A percentile compares a stretch with the other conserved stretches of the same genome.
Conservation (phyloP, 805 yeast species). For the Starmerella stigmatis region DNA sequence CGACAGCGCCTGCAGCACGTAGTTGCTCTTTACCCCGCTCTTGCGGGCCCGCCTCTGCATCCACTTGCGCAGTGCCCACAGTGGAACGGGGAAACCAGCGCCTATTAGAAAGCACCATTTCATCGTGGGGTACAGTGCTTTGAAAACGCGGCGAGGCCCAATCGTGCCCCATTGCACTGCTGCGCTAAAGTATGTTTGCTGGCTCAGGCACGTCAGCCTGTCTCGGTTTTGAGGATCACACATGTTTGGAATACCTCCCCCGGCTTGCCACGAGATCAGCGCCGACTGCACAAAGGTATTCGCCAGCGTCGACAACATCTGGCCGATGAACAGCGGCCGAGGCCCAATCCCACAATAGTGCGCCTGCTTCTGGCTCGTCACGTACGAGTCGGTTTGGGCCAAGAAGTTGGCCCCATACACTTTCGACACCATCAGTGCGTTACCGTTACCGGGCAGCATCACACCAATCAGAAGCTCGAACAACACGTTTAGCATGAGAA, state of each 20-base stretch:
- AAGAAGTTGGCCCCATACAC: constrained; percentile 50
- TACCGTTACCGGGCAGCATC: constrained; percentile 47
- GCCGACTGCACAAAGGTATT: constrained; percentile 27
- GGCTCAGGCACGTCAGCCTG: constrained; percentile 32
- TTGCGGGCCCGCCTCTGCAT: constrained; percentile 22
- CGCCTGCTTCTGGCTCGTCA: constrained; percentile 43
- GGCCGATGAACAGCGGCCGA: constrained; percentile 44
- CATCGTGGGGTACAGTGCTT: constrained; percentile 48
- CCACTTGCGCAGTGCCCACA: constrained; percentile 14
- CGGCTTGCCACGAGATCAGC: constrained; percentile 30
- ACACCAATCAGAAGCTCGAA: constrained; percentile 43
- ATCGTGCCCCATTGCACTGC: constrained; percentile 38
- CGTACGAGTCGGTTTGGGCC: constrained; percentile 51
- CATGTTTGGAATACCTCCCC: constrained; percentile 28
- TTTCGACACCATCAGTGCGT: constrained; percentile 43
- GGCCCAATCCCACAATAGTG: constrained; percentile 54
- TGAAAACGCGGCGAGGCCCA: constrained; percentile 37
- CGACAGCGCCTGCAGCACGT: not conserved
- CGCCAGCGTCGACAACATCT: constrained; percentile 28
- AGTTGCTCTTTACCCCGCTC: constrained; percentile 29
- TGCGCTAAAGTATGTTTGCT: constrained; percentile 40
- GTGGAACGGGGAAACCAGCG: constrained; percentile 25
- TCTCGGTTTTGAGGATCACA: constrained; percentile 26
- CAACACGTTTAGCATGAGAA: constrained; percentile 42
- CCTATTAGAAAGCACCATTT: constrained; percentile 58